These are phyloP conservation scores for Amaranthus hypochondriacus DNA, from an alignment of 148 eudicot species.

Conservation along the genomic window DNA sequence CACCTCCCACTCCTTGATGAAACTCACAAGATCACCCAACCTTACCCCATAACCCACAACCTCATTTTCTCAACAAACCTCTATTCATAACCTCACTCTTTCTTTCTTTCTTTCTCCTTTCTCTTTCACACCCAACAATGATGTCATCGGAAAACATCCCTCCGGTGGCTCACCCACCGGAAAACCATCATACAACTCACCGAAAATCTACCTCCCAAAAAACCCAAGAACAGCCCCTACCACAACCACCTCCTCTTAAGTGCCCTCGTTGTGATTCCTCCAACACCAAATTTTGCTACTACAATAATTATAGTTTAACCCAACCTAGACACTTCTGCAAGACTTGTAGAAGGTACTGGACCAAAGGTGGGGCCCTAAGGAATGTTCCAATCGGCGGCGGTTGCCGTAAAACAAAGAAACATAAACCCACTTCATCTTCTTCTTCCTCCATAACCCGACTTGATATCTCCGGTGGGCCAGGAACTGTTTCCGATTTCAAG, in stretches of 20 bases:
- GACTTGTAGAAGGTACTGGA: constrained; percentile 90
- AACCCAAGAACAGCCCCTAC: constrained; percentile 27
- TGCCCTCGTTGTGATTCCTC: constrained; percentile 90
- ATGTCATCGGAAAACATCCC: constrained; percentile 44
- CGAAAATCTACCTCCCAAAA: constrained; percentile 11
- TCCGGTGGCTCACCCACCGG: constrained; percentile 18
- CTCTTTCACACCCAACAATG: background rate
- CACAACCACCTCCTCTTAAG: constrained; percentile 32
- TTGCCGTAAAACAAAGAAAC: constrained; percentile 63
- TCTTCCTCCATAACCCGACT: constrained; percentile 6
- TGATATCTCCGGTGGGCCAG: background rate
- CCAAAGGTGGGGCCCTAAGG: constrained; percentile 84
- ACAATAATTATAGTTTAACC: constrained; percentile 84
- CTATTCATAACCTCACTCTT: background rate
- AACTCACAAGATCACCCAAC: constrained; percentile 2
- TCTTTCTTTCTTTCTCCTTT: no score
- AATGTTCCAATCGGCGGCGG: constrained; percentile 92
- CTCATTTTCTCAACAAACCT: background rate
- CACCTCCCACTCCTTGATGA: background rate
- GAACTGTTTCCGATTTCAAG: constrained; percentile 33
- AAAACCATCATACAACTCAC: constrained; percentile 17
- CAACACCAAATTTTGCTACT: constrained; percentile 93
- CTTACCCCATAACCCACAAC: background rate
- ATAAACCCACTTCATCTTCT: constrained; percentile 27
- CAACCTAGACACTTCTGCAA: constrained; percentile 95